Evolutionary conservation across 345 rosid species (phyloP), one percentile per base, ranked within the genome.

Genomic region (Iberis pinnata): DNA sequence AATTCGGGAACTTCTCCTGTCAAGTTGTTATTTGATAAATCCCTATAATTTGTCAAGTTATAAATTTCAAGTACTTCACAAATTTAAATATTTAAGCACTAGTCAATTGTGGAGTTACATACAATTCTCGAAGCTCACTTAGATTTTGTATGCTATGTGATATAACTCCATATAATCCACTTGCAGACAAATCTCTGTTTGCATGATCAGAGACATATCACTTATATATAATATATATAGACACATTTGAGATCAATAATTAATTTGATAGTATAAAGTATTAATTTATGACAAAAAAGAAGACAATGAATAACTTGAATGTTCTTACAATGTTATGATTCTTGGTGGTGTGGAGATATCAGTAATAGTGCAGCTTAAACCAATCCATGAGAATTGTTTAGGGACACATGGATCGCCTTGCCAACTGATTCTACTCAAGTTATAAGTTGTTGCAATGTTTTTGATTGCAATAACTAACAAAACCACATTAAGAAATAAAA

Each of bases 391-490:
- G 13, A 49, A 49, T 6, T 11, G 56, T 22, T 18, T 38, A n/a
- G 75, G 75, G n/a, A 49, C 42, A 22, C 76, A 70, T 39, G 80
- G 78, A 70, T 78, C 80, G 4, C 83, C 83, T 36, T 75, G 76
- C 83, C 76, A 78, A 36, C 50, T 43, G 38, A 26, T 54, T 54
- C 44, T 51, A 19, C 24, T 35, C 53, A 75, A 25, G 12, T 55
- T 40, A 22, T 76, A 75, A 1, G 45, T 29, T 12, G 76, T 27
- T 47, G 73, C 73, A 29, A 79, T 73, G n/a, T 44, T 56, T 39
- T 17, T 64, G 6, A 82, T 53, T 1, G n/a, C n/a, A n/a, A n/a
- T n/a, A n/a, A n/a, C n/a, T n/a, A n/a, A n/a, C n/a, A n/a, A n/a
- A n/a, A n/a, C n/a, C n/a, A n/a, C n/a, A n/a, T n/a, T n/a, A n/a